These are phyloP conservation scores for Fimicolochytrium jonesii DNA, from an alignment of 192 early-diverging fungal genomes.

Conservation along the genomic window DNA sequence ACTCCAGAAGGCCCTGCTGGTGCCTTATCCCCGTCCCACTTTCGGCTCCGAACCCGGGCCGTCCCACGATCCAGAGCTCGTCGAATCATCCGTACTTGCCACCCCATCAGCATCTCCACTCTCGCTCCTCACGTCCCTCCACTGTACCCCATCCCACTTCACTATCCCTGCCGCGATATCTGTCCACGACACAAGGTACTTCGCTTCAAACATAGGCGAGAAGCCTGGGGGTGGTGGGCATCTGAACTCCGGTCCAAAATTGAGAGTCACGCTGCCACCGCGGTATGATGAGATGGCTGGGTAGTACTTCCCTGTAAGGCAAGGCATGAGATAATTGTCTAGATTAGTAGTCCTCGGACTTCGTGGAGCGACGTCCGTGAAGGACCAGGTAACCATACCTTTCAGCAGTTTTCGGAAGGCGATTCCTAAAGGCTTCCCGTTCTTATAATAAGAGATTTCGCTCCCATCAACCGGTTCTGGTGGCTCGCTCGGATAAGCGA, in stretches of 20 bases:
- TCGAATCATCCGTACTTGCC: too few species aligned
- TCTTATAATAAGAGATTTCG: slow-evolving; percentile 62
- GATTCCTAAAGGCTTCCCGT: slow-evolving; percentile 60
- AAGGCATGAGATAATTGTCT: slow-evolving; percentile 1
- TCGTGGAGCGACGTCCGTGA: slow-evolving; percentile 5
- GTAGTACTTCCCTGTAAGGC: slow-evolving; percentile 63
- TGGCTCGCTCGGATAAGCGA: slow-evolving; percentile 29
- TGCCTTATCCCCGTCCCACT: too few species aligned
- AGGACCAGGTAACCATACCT: slow-evolving; percentile 27
- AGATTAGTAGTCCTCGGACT: too few species aligned
- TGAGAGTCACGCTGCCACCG: slow-evolving; percentile 57
- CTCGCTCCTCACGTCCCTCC: too few species aligned
- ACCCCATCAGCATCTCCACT: too few species aligned
- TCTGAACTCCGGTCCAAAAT: slow-evolving; percentile 66
- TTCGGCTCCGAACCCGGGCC: too few species aligned
- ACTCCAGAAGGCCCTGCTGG: too few species aligned
- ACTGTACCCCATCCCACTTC: too few species aligned
- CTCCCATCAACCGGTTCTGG: slow-evolving; percentile 39
- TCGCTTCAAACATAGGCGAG: slow-evolving; percentile 28
- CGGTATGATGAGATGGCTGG: slow-evolving; percentile 68
- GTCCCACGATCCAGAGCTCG: too few species aligned
- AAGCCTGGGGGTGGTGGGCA: slow-evolving; percentile 48
- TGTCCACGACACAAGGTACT: neutral
- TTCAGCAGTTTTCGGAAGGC: slow-evolving; percentile 61
- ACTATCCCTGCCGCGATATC: too few species aligned